Base-by-base conservation (phyloP, 805 yeast genomes). In the Maudiozyma barnettii region DNA sequence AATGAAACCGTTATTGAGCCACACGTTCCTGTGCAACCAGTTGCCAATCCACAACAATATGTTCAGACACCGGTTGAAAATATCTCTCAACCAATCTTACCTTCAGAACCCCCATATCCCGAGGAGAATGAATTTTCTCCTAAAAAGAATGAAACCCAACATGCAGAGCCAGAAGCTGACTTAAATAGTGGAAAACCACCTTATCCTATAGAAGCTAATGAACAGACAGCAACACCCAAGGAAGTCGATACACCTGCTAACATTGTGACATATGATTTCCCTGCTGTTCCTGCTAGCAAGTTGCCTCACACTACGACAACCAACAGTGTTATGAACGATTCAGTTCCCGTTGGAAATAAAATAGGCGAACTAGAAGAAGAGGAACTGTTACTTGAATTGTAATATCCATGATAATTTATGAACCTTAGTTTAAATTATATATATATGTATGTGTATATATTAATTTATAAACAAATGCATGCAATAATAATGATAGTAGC, bases 211-310 rank as follows among this genome's bases (percentile, higher is more conserved):
- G 58, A 54, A 37, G 49, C 50, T 26, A 51, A 49, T 30, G 43
- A 41, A 22, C 37, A 31, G n/a, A 18, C 31, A 7, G 26, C 14
- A 13, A 41, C 39, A 16, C 42, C 47, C 29, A 45, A 38, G 7
- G 45, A 35, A 23, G 38, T 14, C 3, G 14, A 41, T 1, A 6
- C 40, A 35, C 29, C 44, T 9, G 50, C 53, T 37, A 61, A 56
- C 40, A 63, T 69, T 19, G 70, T 73, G 1, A 64, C 64, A 43
- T 62, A 63, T 49, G 58, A 67, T 45, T 71, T 71, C 50, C 75
- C 75, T 29, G 63, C 69, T 21, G 74, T 71, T 3, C 75, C 75
- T 2, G 50, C 60, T 12, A 57, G 55, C 18, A 68, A 60, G 41
- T n/a, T 52, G 26, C 44, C 50, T 8, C 5, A 5, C 8, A 23